Evolutionary conservation across 129 eudicot genomes (phyloP).

Genomic region (Flaveria ramosissima): DNA sequence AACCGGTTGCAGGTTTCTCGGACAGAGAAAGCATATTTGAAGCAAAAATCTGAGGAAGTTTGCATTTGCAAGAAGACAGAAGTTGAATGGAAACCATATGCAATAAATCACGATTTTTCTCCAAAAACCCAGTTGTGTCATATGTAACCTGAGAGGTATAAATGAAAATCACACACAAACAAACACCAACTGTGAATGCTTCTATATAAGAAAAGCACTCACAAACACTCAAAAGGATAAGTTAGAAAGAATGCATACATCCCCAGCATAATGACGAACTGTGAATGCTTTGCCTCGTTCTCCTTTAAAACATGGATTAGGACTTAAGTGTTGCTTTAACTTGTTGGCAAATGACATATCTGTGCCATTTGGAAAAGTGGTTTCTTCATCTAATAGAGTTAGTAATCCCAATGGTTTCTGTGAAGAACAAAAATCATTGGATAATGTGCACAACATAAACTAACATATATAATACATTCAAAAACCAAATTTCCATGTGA

Average conservation of each 20-base stretch:
- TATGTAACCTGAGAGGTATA: slow-evolving; percentile 56
- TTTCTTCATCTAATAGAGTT: slow-evolving; percentile 81
- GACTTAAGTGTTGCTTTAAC: slow-evolving; percentile 68
- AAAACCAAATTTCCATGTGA: background rate
- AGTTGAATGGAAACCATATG: slow-evolving; percentile 68
- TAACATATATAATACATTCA: slow-evolving; percentile 2
- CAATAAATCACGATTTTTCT: slow-evolving; percentile 71
- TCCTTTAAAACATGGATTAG: slow-evolving; percentile 71
- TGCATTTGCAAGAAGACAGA: slow-evolving; percentile 61
- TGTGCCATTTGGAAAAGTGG: slow-evolving; percentile 86
- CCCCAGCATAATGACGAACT: slow-evolving; percentile 90
- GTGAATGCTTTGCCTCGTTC: slow-evolving; percentile 79
- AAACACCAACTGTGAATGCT: background rate
- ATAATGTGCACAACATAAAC: slow-evolving; percentile 16
- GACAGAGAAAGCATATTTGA: slow-evolving; percentile 57
- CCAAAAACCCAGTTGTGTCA: slow-evolving; percentile 76
- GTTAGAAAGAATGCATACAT: slow-evolving; percentile 43
- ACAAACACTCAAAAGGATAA: slow-evolving; percentile 11
- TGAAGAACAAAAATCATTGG: slow-evolving; percentile 7
- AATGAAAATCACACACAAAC: slow-evolving; percentile 1
- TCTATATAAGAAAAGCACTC: background rate
- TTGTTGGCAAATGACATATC: slow-evolving; percentile 77
- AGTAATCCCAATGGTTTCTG: slow-evolving; percentile 92
- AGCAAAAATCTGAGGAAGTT: slow-evolving; percentile 66
- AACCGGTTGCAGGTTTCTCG: slow-evolving; percentile 64